Percentiles rank a stretch among this genome's conserved stretches.
Evolutionary conservation across 345 rosid genomes (phyloP).

Genomic region (Ceriops tagal): DNA sequence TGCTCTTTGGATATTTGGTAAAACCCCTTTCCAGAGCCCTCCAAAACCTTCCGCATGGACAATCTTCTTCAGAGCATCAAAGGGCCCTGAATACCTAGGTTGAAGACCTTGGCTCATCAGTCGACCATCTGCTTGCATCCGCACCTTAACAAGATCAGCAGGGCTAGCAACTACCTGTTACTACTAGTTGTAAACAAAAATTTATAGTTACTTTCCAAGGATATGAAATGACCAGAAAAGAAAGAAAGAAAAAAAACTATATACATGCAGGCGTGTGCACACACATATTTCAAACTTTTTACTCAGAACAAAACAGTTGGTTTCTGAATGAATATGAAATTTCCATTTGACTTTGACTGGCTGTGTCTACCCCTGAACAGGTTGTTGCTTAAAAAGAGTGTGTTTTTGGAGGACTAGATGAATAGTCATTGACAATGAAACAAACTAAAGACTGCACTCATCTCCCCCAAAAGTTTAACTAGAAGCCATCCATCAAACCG

Average conservation of each 20-base stretch:
- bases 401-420: too few relatives aligned
- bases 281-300: too few relatives aligned
- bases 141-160: conserved; percentile 84
- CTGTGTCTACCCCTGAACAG: background rate
- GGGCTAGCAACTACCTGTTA: conserved; percentile 85
- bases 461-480: too few relatives aligned
- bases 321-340: background rate
- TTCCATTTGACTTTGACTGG: background rate
- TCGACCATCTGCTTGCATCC: conserved; percentile 84
- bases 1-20: conserved; percentile 83
- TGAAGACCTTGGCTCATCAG: conserved; percentile 52
- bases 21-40: conserved; percentile 84
- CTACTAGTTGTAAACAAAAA: conserved; percentile 34
- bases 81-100: conserved; percentile 62
- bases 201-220: background rate
- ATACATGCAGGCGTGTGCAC: too few relatives aligned
- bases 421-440: too few relatives aligned
- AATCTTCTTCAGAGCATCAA: conserved; percentile 59
- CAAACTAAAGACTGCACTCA: too few relatives aligned
- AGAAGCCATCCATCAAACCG: background rate
- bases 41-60: conserved; percentile 48
- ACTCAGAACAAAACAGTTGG: too few relatives aligned
- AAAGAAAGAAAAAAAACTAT: background rate
- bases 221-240: conserved; percentile 1
- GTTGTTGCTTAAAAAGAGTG: background rate